Base-by-base conservation (phyloP, 2,329 filamentous ascomycete genomes). In the Teratosphaeria gauchensis region DNA sequence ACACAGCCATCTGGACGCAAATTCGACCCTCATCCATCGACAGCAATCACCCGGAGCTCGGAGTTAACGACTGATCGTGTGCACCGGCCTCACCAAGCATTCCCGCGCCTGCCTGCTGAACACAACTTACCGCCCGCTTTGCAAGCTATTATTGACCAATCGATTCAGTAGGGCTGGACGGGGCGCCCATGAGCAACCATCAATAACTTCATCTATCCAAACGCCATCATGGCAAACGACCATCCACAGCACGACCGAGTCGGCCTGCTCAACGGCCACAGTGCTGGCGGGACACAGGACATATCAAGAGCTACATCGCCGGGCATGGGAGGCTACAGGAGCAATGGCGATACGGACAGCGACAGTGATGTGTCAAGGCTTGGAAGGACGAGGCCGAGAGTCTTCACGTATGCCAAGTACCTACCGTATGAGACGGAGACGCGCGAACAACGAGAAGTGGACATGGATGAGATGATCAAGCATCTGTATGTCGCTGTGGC, bases 401-500 rank as follows among this genome's bases (percentile, higher is more conserved):
- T 94, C 31, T 99, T 94, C 73, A 90, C 90, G 61, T 99, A 99
- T 78, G 90, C 92, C 73, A 82, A 86, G 65, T 88, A 94, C 71
- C 83, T 99, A 55, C 95, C 95, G 38, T 99, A 97, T 71, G 77
- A 85, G 59, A 87, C 92, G 58, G 95, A 99, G 74, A 85, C 88
- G 70, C 88, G 92, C 63, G 73, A 80, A 35, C 83, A 91, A 74
- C 84, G 92, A 63, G 86, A 95, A 71, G 82, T 81, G 55, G 90
- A 92, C 62, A 79, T 99, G 53, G 82, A 87, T 53, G 90, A 91
- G 71, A 97, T 96, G 67, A 81, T 97, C 66, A 94, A 92, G 73
- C 89, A 96, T 70, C 86, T 99, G 32, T 97, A 96, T 73, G 89
- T 96, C 66, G 84, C 92, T 59, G 81, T 99, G 63, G 87, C 91